Base-by-base conservation (phyloP, 1,284 basidiomycete genomes). In the Tetrapyrgos nigripes region DNA sequence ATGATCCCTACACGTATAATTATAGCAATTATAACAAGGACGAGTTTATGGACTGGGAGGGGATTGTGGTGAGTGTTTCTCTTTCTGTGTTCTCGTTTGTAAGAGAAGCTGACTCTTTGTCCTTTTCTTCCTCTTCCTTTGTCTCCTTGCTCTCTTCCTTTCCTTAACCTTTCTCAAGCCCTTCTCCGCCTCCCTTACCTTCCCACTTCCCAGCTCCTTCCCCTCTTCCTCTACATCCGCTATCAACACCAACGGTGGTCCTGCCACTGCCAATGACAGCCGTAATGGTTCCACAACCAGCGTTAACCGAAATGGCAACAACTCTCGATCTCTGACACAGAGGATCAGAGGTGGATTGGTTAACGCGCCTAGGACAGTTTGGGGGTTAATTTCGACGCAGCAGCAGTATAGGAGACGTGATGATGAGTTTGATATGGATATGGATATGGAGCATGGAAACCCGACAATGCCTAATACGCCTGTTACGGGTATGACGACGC, bases 21-120 rank as follows among this genome's bases (percentile, higher is more conserved):
- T 37, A 51, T 49, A 26, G 33, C 47, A 50, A 40, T 27, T 37
- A 37, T 4, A 50, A 50, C n/a, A 37, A 51, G 24, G 35, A 49
- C 13, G 26, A n/a, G n/a, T n/a, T 28, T 11, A 17, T 49, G 29
- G 47, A 49, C 29, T 43, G 23, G 56, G 45, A 47, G 50, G 50
- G 56, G 43, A 24, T 49, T 19, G n/a, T 27, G 23, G 47, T 28
- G 17, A 17, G 56, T 52, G n/a, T 8, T 44, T 40, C 35, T 40
- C 17, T 17, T n/a, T 40, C 17, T n/a, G n/a, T n/a, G n/a, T n/a
- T n/a, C n/a, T n/a, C n/a, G n/a, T n/a, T n/a, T n/a, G n/a, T n/a
- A n/a, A n/a, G n/a, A n/a, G n/a, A n/a, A n/a, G n/a, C n/a, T n/a
- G 37, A 11, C 17, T 40, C 19, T 8, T 33, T 33, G 31, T 40